Conservation (phyloP, 805 yeast species). For the Saccharomycopsis guyanensis region DNA sequence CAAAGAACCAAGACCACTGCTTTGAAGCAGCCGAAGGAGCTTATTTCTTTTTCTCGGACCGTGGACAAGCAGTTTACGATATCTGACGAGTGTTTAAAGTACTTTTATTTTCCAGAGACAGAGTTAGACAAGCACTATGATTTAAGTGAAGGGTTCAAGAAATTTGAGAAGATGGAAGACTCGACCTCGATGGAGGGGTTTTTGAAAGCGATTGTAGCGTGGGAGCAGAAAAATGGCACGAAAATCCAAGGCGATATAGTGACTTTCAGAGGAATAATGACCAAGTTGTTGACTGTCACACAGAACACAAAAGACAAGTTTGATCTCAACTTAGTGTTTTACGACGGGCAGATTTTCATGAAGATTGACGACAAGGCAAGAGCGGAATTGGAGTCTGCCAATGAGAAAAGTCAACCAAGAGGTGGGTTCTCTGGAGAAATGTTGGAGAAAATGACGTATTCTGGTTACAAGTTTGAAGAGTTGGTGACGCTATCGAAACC, state of each 20-base stretch:
- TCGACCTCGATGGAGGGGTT: slow-evolving; percentile 52
- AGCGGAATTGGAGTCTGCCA: slow-evolving; percentile 24
- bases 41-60: slow-evolving; percentile 58
- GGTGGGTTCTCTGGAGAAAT: slow-evolving; percentile 18
- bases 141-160: slow-evolving; percentile 54
- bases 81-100: slow-evolving; percentile 51
- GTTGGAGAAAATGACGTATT: slow-evolving; percentile 40
- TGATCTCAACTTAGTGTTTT: slow-evolving; percentile 55
- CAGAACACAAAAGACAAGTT: slow-evolving; percentile 49
- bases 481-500: slow-evolving; percentile 70
- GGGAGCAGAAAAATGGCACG: slow-evolving; percentile 32
- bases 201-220: slow-evolving; percentile 42
- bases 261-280: slow-evolving; percentile 81
- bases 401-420: not conserved
- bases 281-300: slow-evolving; percentile 62
- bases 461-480: slow-evolving; percentile 83
- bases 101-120: slow-evolving; percentile 75
- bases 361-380: slow-evolving; percentile 26
- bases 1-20: slow-evolving; percentile 54
- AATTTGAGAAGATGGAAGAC: slow-evolving; percentile 51
- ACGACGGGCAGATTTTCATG: slow-evolving; percentile 69
- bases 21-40: slow-evolving; percentile 79
- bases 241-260: slow-evolving; percentile 58
- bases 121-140: slow-evolving; percentile 56
- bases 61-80: slow-evolving; percentile 42